Conservation (phyloP, 2,329 filamentous ascomycete species). For the Pleoardoris graminearum region DNA sequence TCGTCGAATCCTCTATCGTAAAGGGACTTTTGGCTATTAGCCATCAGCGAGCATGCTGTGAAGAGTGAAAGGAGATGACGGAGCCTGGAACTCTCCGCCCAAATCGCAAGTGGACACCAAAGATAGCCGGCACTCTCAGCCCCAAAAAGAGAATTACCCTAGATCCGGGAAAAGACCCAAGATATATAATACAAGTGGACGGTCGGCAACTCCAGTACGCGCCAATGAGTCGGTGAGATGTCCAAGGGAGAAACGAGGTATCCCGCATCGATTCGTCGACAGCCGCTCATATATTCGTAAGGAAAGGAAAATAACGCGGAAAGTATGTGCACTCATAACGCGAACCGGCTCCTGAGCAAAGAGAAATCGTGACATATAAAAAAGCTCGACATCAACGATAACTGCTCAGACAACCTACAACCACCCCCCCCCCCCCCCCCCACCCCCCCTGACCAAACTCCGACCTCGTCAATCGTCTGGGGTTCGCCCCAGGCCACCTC, state of each 20-base stretch:
- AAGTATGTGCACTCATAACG: slow-evolving; percentile 31
- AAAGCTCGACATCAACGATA: slow-evolving; percentile 30
- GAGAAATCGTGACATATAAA: slow-evolving; percentile 34
- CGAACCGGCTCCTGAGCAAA: slow-evolving; percentile 33
- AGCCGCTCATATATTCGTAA: slow-evolving; percentile 35
- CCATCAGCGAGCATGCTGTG: slow-evolving; percentile 19
- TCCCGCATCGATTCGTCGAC: slow-evolving; percentile 43
- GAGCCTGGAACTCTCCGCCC: slow-evolving; percentile 14
- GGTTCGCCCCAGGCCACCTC: too few species aligned
- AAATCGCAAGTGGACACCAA: slow-evolving; percentile 7
- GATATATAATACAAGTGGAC: slow-evolving; percentile 45
- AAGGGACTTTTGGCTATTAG: slow-evolving; percentile 20
- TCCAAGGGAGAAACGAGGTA: slow-evolving; percentile 37
- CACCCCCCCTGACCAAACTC: too few species aligned
- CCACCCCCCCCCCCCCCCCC: too few species aligned
- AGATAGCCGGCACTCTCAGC: slow-evolving; percentile 30
- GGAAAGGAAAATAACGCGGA: slow-evolving; percentile 30
- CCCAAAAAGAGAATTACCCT: slow-evolving; percentile 28
- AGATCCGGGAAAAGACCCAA: slow-evolving; percentile 35
- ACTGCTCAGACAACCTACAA: slow-evolving; percentile 34
- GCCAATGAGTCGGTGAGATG: slow-evolving; percentile 41
- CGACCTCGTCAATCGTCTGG: too few species aligned
- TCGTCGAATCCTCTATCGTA: slow-evolving; percentile 14
- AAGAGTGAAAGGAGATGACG: slow-evolving; percentile 9
- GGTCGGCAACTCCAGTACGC: slow-evolving; percentile 39